Evolutionary conservation across 116 monocot species (phyloP), one percentile per base, ranked within the genome.

Genomic region (Zostera marina): DNA sequence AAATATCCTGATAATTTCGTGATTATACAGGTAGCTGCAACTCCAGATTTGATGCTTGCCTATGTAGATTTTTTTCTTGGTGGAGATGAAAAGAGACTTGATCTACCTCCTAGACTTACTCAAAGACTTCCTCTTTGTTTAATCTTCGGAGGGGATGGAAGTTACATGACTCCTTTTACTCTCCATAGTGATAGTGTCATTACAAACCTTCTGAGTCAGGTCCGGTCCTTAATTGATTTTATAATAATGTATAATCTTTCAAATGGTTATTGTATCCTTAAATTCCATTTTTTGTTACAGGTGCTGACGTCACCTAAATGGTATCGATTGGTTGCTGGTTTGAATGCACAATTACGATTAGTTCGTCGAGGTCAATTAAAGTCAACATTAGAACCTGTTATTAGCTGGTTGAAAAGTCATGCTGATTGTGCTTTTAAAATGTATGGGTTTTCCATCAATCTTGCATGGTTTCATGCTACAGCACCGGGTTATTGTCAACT

Each of bases 161-260:
- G 77, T 67, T 99, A 99, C 70, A 94, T 88, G 88, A 75, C 85
- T 63, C 94, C 89, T 53, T 91, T 99, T 74, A 58, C 71, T 17
- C 91, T 99, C 60, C 83, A 99, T 41, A 99, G 91, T 67, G 98
- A 99, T 64, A 99, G 87, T 74, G 74, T 99, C 56, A 83, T 99
- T 22, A 99, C 98, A 15, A 90, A 77, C 71, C 98, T 99, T 47
- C 83, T 99, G 91, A 79, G 98, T 53, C 98, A 99, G 91, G 98
- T 99, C 48, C 53, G 5, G 8, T 48, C 9, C 11, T 49, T 42
- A 13, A 22, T n/a, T 32, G 32, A 32, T 32, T 32, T 32, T 32
- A 32, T 32, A 32, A 1, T 32, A 32, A 32, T 32, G 32, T 32
- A 32, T 1, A 5, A 1, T 0, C 32, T 32, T 32, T 32, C 2